Evolutionary conservation across 805 yeast species (phyloP).

Genomic region (Vanderwaltozyma tropicalis): DNA sequence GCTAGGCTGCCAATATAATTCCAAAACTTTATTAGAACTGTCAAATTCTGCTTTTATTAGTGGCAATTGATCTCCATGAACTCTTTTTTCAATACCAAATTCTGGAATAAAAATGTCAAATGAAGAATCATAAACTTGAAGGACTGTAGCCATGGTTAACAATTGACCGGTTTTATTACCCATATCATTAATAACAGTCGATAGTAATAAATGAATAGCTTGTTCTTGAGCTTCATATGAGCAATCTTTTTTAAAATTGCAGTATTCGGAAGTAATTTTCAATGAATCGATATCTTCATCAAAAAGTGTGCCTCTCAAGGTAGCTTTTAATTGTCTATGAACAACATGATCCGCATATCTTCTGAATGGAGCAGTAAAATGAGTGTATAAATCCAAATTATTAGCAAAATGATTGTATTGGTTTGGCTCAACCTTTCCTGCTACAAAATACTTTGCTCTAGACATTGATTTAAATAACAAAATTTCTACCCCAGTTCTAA

Average conservation of each 20-base stretch:
- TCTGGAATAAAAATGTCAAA: constrained; percentile 90
- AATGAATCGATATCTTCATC: constrained; percentile 55
- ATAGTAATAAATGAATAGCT: constrained; percentile 74
- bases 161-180: constrained; percentile 66
- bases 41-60: constrained; percentile 87
- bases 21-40: constrained; percentile 55
- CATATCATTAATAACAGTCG: constrained; percentile 75
- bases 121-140: constrained; percentile 91
- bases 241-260: constrained; percentile 92
- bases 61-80: constrained; percentile 95
- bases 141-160: constrained; percentile 73
- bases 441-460: constrained; percentile 78
- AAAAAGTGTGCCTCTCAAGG: constrained; percentile 37
- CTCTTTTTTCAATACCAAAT: constrained; percentile 89
- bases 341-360: constrained; percentile 88
- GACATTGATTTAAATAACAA: constrained; percentile 71
- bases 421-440: constrained; percentile 78
- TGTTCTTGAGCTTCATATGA: constrained; percentile 91
- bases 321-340: constrained; percentile 78
- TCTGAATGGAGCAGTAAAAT: constrained; percentile 88
- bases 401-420: constrained; percentile 69
- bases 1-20: constrained; percentile 88
- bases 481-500: constrained; percentile 67
- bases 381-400: constrained; percentile 80
- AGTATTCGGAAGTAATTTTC: constrained; percentile 79